Evolutionary conservation across 1,284 basidiomycete genomes (phyloP).

Genomic region (Microbotryomycetes sp.): DNA sequence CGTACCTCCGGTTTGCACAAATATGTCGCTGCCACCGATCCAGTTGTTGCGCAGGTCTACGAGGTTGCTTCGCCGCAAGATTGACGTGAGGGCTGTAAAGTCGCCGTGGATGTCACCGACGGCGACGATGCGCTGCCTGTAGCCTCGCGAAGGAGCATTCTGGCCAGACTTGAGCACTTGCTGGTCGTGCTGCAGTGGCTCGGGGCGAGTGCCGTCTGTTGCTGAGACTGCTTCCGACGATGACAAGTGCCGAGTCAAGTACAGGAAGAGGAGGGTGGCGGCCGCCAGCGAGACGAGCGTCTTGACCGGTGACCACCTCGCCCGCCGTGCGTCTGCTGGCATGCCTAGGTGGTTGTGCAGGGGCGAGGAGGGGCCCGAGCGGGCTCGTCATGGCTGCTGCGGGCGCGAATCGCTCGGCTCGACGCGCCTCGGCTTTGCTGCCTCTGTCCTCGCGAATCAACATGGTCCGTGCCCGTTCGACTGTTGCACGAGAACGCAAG

Average conservation of each 20-base stretch:
- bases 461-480: too few relatives aligned
- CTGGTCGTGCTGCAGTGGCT: background rate
- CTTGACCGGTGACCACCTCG: too few relatives aligned
- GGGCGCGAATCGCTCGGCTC: background rate
- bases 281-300: background rate
- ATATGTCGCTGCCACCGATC: conserved; percentile 17
- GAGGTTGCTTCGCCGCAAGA: conserved; percentile 15
- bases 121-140: conserved; percentile 15
- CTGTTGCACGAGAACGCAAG: too few relatives aligned
- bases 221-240: background rate
- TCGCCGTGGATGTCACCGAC: conserved; percentile 30
- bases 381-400: too few relatives aligned
- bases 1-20: conserved; percentile 30
- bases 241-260: too few relatives aligned
- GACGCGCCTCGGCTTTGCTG: too few relatives aligned
- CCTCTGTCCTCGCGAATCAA: too few relatives aligned
- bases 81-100: conserved; percentile 1
- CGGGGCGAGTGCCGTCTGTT: background rate
- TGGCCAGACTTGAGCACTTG: background rate
- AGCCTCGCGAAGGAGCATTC: background rate
- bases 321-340: too few relatives aligned
- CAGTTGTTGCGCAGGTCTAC: conserved; percentile 20
- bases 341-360: background rate
- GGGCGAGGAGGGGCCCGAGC: background rate
- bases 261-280: too few relatives aligned